Percentiles rank a stretch among this genome's conserved stretches.
phyloP scores from a whole-genome alignment of 495 filamentous ascomycete species.

The Daldinia bambusicola region DNA sequence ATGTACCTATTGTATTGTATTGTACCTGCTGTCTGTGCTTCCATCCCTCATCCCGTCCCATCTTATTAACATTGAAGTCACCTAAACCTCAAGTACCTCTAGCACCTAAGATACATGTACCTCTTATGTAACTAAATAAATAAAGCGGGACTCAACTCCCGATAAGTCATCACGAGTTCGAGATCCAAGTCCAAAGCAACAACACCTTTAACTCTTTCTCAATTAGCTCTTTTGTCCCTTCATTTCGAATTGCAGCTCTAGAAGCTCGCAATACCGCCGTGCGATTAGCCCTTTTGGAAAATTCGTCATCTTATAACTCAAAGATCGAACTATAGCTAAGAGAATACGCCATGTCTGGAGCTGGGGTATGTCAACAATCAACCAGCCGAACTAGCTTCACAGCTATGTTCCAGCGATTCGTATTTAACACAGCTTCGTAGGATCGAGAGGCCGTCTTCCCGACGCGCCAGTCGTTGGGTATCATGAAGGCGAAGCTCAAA shows the following conservation, averaged over 20 bases:
- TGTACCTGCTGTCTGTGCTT: neutral
- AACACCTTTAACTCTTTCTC: constrained; percentile 5
- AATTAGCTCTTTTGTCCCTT: constrained; percentile 4
- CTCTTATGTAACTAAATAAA: constrained; percentile 6
- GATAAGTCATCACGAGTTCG: constrained; percentile 23
- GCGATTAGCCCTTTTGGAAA: neutral
- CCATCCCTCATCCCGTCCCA: neutral
- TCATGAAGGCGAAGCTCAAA: constrained; percentile 99
- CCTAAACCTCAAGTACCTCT: no score
- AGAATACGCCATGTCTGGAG: constrained; percentile 66
- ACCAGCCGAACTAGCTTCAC: neutral
- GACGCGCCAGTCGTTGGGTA: constrained; percentile 92
- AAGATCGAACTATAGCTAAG: constrained; percentile 11
- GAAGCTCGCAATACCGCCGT: neutral
- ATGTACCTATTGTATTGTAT: no score
- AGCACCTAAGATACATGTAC: constrained; percentile 7
- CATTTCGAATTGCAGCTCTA: neutral
- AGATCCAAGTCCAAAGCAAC: neutral
- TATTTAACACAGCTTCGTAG: constrained; percentile 52
- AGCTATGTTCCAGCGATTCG: constrained; percentile 19
- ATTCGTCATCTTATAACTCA: neutral
- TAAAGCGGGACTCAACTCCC: constrained; percentile 7
- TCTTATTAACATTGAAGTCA: no score
- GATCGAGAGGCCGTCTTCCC: constrained; percentile 96
- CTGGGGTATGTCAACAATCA: constrained; percentile 59